Percentiles rank a stretch among this genome's conserved stretches.
Evolutionary conservation across 139 green algal species (phyloP).

Genomic region (Chlorella vulgaris): DNA sequence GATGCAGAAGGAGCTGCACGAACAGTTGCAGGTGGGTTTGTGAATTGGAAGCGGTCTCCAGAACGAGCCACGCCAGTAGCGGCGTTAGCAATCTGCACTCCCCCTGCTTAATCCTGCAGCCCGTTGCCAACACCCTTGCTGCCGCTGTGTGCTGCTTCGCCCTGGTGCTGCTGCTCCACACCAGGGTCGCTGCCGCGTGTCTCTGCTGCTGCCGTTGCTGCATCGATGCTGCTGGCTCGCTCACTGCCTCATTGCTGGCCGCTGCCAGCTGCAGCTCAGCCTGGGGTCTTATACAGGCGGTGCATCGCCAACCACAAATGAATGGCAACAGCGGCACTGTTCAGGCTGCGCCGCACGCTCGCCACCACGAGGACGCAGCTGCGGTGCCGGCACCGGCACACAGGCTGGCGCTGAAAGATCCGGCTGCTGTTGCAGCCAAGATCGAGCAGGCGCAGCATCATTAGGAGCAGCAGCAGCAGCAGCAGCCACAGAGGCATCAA

Average conservation of each 20-base stretch:
- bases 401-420: background rate
- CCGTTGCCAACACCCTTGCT: no score
- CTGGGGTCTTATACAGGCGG: conserved; percentile 90
- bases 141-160: no score
- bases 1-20: conserved; percentile 95
- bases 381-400: background rate
- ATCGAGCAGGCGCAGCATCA: background rate
- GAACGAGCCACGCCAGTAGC: no score
- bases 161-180: no score
- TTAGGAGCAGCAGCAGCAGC: conserved; percentile 14
- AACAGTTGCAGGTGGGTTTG: conserved; percentile 89
- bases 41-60: no score
- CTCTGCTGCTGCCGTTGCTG: no score
- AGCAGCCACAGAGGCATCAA: background rate
- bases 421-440: background rate
- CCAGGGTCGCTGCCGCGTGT: no score
- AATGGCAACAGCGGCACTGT: conserved; percentile 1
- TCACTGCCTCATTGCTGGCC: background rate
- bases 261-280: conserved; percentile 83
- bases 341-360: background rate
- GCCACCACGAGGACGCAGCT: background rate
- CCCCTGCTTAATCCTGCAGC: no score
- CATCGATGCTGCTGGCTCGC: no score
- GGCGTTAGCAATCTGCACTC: no score
- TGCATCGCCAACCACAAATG: conserved; percentile 73